Evolutionary conservation across 768 basidiomycete genomes (phyloP).

Genomic region (Candolleomyces efflorescens): DNA sequence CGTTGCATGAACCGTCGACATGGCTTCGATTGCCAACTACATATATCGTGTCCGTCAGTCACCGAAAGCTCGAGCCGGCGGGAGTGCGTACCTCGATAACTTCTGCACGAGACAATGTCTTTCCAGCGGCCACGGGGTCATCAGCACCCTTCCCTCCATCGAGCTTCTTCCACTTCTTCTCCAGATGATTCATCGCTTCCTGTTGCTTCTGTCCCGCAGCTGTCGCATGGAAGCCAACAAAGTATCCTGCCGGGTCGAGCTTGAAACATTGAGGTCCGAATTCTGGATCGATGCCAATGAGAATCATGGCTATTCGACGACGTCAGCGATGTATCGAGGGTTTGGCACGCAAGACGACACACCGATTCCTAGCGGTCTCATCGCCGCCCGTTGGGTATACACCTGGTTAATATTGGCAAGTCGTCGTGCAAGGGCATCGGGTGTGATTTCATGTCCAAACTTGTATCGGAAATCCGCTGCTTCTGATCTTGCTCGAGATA

Average conservation of each 20-base stretch:
- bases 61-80: neutral
- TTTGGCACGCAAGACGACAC: conserved; percentile 21
- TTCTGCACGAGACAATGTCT: conserved; percentile 65
- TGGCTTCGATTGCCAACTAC: conserved; percentile 90
- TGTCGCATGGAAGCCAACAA: conserved; percentile 97
- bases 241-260: conserved; percentile 97
- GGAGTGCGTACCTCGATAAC: conserved; percentile 81
- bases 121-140: conserved; percentile 71
- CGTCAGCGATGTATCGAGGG: neutral
- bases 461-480: conserved; percentile 94
- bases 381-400: conserved; percentile 94
- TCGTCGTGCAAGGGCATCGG: conserved; percentile 90
- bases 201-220: conserved; percentile 97
- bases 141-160: conserved; percentile 76
- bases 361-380: conserved; percentile 97
- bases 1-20: conserved; percentile 91
- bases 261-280: conserved; percentile 97
- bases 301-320: conserved; percentile 78
- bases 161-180: conserved; percentile 98
- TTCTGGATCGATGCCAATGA: conserved; percentile 90
- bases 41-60: neutral
- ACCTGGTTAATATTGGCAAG: conserved; percentile 99
- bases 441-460: conserved; percentile 97
- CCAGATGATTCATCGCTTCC: conserved; percentile 96
- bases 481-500: conserved; percentile 79